Conservation (phyloP, 2,329 filamentous ascomycete species). For the Exophiala phaeomuriformis region DNA sequence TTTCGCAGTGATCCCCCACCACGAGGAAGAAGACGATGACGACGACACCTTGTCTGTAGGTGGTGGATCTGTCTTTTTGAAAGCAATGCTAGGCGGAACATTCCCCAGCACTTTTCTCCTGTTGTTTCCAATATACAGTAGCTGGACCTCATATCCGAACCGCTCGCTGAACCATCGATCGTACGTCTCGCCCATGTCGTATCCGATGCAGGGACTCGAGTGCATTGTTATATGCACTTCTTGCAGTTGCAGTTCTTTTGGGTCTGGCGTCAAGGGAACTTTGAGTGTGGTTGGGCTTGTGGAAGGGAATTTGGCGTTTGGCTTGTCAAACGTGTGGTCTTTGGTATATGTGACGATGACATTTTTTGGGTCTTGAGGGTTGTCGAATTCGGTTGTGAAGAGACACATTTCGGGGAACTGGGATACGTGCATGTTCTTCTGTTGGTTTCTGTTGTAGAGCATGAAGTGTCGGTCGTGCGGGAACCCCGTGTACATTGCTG, state of each 20-base stretch:
- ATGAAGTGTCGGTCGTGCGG: conserved; percentile 63
- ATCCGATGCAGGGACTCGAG: conserved; percentile 51
- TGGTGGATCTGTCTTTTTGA: too few relatives aligned
- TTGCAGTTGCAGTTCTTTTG: too few relatives aligned
- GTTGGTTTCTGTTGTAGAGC: conserved; percentile 49
- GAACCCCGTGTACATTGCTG: conserved; percentile 56
- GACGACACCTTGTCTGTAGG: too few relatives aligned
- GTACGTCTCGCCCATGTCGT: conserved; percentile 55
- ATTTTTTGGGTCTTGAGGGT: conserved; percentile 28
- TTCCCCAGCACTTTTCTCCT: conserved; percentile 57
- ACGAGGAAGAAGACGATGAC: too few relatives aligned
- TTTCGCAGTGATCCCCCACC: conserved; percentile 9
- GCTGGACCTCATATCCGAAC: conserved; percentile 54
- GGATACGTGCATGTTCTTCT: conserved; percentile 55
- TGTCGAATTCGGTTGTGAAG: conserved; percentile 47
- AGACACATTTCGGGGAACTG: conserved; percentile 54
- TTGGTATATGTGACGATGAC: conserved; percentile 21
- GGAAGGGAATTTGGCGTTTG: too few relatives aligned
- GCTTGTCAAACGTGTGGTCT: conserved; percentile 21
- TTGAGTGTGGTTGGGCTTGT: too few relatives aligned
- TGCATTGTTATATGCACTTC: conserved; percentile 53
- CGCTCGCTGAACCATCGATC: conserved; percentile 61
- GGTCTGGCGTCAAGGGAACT: too few relatives aligned
- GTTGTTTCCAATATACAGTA: conserved; percentile 60
- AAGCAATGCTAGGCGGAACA: conserved; percentile 41